Evolutionary conservation across 1,284 basidiomycete species (phyloP).

Genomic region (Ustilago shanxiensis): DNA sequence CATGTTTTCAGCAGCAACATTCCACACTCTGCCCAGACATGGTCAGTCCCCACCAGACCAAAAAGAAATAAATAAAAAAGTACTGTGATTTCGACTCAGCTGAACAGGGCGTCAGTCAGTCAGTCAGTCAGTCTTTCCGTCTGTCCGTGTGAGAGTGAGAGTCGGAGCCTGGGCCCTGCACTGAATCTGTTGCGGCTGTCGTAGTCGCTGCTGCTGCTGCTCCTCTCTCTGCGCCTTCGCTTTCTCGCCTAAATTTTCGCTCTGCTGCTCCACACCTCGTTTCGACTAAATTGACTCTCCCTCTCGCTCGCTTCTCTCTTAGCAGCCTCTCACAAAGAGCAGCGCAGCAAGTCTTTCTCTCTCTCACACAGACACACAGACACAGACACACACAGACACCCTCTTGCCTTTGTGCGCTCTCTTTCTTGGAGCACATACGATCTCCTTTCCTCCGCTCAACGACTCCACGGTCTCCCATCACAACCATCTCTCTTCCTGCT

Average conservation of each 20-base stretch:
- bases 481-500: not conserved
- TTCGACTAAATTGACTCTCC: not conserved
- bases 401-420: too few relatives aligned
- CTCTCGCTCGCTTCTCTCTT: not conserved
- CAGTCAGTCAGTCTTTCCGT: too few relatives aligned
- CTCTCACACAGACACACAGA: too few relatives aligned
- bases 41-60: not conserved
- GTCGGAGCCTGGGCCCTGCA: not conserved
- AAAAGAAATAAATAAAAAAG: too few relatives aligned
- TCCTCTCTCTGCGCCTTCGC: not conserved
- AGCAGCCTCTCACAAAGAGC: not conserved
- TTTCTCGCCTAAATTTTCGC: conserved; percentile 4
- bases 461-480: not conserved
- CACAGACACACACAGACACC: too few relatives aligned
- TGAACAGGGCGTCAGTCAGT: too few relatives aligned
- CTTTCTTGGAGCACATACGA: not conserved
- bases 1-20: not conserved
- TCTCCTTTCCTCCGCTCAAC: not conserved
- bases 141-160: not conserved
- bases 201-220: not conserved
- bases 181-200: not conserved
- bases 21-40: conserved; percentile 1
- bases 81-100: conserved; percentile 1
- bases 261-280: conserved; percentile 6
- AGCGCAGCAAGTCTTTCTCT: too few relatives aligned